A percentile compares a stretch with the other conserved stretches of the same genome.
These are phyloP conservation scores for Ogataea siamensis DNA, from an alignment of 805 yeast genomes.

Conservation along the genomic window DNA sequence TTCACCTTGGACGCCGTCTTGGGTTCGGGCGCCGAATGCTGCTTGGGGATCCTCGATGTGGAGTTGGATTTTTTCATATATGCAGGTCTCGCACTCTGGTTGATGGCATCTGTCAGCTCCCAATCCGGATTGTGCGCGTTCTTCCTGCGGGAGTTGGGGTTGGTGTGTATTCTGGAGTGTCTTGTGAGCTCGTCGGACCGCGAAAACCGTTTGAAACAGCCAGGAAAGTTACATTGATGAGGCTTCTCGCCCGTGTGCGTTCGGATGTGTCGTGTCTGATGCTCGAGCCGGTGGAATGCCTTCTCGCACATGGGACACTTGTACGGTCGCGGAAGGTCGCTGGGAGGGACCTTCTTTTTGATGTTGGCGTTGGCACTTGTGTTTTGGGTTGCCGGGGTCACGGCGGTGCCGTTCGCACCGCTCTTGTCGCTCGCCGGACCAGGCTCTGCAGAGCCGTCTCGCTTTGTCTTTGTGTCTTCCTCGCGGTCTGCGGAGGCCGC, in stretches of 20 bases:
- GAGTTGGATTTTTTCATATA: constrained; percentile 21
- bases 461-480: background rate
- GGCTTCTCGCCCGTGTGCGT: constrained; percentile 96
- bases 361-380: constrained; percentile 21
- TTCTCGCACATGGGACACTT: constrained; percentile 81
- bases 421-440: background rate
- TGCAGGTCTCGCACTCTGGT: constrained; percentile 13
- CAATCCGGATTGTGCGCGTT: constrained; percentile 16
- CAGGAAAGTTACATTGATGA: constrained; percentile 77
- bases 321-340: constrained; percentile 58
- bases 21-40: constrained; percentile 4
- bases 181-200: constrained; percentile 85
- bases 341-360: constrained; percentile 25
- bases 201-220: constrained; percentile 78
- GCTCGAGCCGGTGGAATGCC: constrained; percentile 86
- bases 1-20: constrained; percentile 14
- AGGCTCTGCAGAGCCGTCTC: constrained; percentile 1
- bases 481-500: constrained; percentile 1
- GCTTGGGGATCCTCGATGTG: constrained; percentile 18
- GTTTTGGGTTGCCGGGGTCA: constrained; percentile 25
- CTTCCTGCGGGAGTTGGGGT: constrained; percentile 43
- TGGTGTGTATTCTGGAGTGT: constrained; percentile 77
- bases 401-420: constrained; percentile 9
- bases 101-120: constrained; percentile 17
- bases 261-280: constrained; percentile 86